Conservation (phyloP, 345 rosid genomes). For the Eucalyptus curtisii region DNA sequence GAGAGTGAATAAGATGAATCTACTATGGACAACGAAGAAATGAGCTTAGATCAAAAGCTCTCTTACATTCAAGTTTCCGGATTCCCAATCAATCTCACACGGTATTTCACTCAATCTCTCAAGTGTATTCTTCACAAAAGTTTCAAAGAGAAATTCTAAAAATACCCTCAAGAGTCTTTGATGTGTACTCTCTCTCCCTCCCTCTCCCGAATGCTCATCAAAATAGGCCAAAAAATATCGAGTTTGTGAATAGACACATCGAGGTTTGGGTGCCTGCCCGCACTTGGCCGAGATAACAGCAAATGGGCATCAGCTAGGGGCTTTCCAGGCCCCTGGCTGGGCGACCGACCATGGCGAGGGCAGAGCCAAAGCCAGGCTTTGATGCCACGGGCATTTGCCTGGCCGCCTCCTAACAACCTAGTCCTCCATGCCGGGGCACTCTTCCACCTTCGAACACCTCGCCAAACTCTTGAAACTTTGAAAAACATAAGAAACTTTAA, state of each 20-base stretch:
- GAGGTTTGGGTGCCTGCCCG: background rate
- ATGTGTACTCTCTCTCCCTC: background rate
- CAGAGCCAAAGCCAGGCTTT: too few relatives aligned
- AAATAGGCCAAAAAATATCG: background rate
- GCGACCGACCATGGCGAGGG: too few relatives aligned
- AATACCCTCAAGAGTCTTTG: background rate
- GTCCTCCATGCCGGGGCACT: background rate
- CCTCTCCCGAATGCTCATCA: background rate
- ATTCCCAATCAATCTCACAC: background rate
- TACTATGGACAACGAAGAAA: background rate
- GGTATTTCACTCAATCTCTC: background rate
- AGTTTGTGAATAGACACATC: background rate
- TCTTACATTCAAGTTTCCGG: background rate
- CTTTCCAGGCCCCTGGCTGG: too few relatives aligned
- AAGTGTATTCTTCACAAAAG: background rate
- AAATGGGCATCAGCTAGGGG: too few relatives aligned
- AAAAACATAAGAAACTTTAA: background rate
- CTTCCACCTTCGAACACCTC: background rate
- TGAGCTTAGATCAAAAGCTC: background rate
- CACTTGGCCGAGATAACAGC: too few relatives aligned
- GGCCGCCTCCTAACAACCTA: background rate
- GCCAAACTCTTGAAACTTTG: background rate
- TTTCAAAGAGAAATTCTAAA: background rate
- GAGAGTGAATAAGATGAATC: background rate
- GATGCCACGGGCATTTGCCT: too few relatives aligned